A percentile compares a stretch with the other conserved stretches of the same genome.
Evolutionary conservation across 148 eudicot species (phyloP).

Genomic region (Oxyria digyna): DNA sequence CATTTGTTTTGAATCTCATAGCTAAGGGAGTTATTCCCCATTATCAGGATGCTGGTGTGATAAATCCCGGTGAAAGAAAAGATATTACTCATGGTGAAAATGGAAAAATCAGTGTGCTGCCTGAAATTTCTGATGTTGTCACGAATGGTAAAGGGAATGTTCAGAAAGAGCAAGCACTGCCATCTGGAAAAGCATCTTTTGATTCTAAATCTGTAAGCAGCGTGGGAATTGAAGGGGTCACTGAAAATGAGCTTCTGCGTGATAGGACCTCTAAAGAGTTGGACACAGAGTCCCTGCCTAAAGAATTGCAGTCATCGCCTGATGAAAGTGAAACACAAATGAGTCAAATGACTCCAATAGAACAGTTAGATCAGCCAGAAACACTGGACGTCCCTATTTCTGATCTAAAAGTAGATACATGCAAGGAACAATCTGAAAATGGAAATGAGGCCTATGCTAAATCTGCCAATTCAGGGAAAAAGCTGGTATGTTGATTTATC

Average conservation of each 20-base stretch:
- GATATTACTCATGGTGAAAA: constrained; percentile 10
- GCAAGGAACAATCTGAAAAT: neutral
- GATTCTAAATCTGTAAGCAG: constrained; percentile 8
- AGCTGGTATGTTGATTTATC: neutral
- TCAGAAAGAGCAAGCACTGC: constrained; percentile 13
- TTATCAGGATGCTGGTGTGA: constrained; percentile 24
- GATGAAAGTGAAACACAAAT: neutral
- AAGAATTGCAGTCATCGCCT: neutral
- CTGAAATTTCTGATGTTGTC: constrained; percentile 9
- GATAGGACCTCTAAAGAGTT: neutral
- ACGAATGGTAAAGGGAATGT: constrained; percentile 11
- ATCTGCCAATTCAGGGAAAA: neutral
- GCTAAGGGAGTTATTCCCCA: constrained; percentile 6
- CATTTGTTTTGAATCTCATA: neutral
- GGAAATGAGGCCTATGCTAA: neutral
- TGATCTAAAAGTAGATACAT: neutral
- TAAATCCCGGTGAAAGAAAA: constrained; percentile 12
- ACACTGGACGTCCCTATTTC: neutral
- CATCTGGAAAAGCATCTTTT: constrained; percentile 16
- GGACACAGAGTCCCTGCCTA: neutral
- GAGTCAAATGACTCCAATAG: neutral
- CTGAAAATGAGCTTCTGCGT: neutral
- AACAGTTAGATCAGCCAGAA: neutral
- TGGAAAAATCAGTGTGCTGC: constrained; percentile 11
- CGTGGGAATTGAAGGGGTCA: constrained; percentile 3